These are phyloP conservation scores for Camptophora hylomeconis DNA, from an alignment of 2,329 filamentous ascomycete species.

Conservation along the genomic window DNA sequence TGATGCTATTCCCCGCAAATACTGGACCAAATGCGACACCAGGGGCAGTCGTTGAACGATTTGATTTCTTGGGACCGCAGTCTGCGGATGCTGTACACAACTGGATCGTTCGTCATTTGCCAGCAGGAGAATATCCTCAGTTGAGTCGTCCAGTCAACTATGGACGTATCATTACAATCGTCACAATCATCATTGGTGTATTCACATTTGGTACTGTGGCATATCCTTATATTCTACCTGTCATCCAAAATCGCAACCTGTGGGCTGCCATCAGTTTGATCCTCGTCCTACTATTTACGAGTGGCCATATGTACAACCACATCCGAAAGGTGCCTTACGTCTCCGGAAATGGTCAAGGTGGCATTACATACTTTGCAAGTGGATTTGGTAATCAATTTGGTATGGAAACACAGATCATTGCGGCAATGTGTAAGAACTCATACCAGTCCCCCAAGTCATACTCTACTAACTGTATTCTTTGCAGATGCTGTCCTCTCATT, in stretches of 20 bases:
- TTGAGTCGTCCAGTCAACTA: slow-evolving; percentile 81
- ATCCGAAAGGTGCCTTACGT: slow-evolving; percentile 95
- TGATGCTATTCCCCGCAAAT: slow-evolving; percentile 79
- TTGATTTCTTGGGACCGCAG: slow-evolving; percentile 71
- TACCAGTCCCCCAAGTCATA: slow-evolving; percentile 3
- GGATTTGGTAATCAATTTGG: slow-evolving; percentile 93
- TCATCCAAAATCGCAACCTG: slow-evolving; percentile 80
- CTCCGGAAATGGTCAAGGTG: slow-evolving; percentile 67
- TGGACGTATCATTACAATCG: slow-evolving; percentile 54
- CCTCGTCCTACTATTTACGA: slow-evolving; percentile 80
- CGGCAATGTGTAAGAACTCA: slow-evolving; percentile 68
- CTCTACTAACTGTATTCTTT: slow-evolving; percentile 8
- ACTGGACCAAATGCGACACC: slow-evolving; percentile 63
- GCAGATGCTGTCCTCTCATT: slow-evolving; percentile 72
- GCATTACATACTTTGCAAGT: slow-evolving; percentile 75
- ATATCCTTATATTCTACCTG: slow-evolving; percentile 64
- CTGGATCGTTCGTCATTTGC: slow-evolving; percentile 69
- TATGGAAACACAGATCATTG: slow-evolving; percentile 88
- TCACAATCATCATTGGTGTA: slow-evolving; percentile 56
- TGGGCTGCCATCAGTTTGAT: slow-evolving; percentile 89
- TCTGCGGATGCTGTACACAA: slow-evolving; percentile 63
- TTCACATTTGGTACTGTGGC: slow-evolving; percentile 57
- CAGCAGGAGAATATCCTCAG: slow-evolving; percentile 56
- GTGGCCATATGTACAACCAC: slow-evolving; percentile 98
- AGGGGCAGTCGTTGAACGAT: slow-evolving; percentile 57